Conservation (phyloP, 2,329 filamentous ascomycete genomes). For the Alternaria triticimaculans region DNA sequence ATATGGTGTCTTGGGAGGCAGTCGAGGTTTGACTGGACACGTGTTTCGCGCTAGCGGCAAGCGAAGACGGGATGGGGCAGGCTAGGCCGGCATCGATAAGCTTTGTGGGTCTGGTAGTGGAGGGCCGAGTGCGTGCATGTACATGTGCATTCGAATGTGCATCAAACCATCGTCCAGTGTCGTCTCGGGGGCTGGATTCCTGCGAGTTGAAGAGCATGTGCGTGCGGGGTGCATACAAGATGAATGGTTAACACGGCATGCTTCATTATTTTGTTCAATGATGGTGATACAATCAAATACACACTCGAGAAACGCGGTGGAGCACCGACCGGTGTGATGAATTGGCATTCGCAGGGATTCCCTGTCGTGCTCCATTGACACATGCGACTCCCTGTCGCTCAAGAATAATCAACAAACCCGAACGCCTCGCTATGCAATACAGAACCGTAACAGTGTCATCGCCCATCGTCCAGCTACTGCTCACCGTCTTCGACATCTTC, state of each 20-base stretch:
- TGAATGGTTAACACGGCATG: conserved; percentile 20
- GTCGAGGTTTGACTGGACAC: conserved; percentile 31
- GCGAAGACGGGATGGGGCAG: conserved; percentile 24
- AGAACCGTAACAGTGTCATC: conserved; percentile 8
- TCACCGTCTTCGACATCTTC: conserved; percentile 43
- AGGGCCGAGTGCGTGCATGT: conserved; percentile 13
- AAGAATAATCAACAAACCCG: conserved; percentile 17
- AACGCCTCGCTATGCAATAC: conserved; percentile 50
- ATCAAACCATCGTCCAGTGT: conserved; percentile 22
- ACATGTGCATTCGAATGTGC: conserved; percentile 27
- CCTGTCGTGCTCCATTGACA: conserved; percentile 5
- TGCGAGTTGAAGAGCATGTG: conserved; percentile 4
- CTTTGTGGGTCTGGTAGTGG: conserved; percentile 26
- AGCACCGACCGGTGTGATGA: conserved; percentile 11
- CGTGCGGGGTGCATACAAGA: conserved; percentile 5
- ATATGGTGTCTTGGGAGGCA: conserved; percentile 30
- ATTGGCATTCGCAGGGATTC: conserved; percentile 15
- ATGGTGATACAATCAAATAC: neutral
- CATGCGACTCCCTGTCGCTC: neutral
- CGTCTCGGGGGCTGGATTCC: conserved; percentile 6
- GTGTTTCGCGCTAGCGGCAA: conserved; percentile 11
- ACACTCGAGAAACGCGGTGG: conserved; percentile 10
- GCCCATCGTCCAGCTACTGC: conserved; percentile 18
- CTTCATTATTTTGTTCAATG: conserved; percentile 10
- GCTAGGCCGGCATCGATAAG: conserved; percentile 23